Conservation (phyloP, 2,329 filamentous ascomycete genomes). For the Xylariaceae sp. region DNA sequence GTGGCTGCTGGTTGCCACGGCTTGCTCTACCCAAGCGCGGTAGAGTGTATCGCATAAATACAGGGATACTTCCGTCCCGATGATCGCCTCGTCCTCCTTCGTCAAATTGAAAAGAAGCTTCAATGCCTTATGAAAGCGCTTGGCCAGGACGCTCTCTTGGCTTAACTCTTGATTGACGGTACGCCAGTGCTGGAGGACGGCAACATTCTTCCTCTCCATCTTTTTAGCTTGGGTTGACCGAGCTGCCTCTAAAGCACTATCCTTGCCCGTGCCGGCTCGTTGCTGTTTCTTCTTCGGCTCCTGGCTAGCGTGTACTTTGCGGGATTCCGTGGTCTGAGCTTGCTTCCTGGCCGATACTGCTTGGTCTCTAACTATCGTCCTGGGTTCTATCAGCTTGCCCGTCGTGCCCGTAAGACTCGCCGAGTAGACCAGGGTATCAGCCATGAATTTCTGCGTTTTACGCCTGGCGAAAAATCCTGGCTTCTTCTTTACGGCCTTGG, state of each 20-base stretch:
- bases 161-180: slow-evolving; percentile 41
- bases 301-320: background rate
- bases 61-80: slow-evolving; percentile 34
- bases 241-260: slow-evolving; percentile 34
- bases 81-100: slow-evolving; percentile 25
- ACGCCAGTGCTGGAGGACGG: slow-evolving; percentile 40
- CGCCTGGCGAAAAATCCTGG: slow-evolving; percentile 34
- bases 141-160: slow-evolving; percentile 37
- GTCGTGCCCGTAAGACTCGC: slow-evolving; percentile 61
- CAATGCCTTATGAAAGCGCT: slow-evolving; percentile 44
- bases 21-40: slow-evolving; percentile 11
- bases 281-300: slow-evolving; percentile 6
- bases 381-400: slow-evolving; percentile 58
- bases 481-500: slow-evolving; percentile 29
- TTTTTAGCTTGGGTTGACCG: slow-evolving; percentile 35
- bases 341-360: slow-evolving; percentile 6
- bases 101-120: slow-evolving; percentile 42
- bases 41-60: slow-evolving; percentile 34
- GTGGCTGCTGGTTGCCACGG: background rate
- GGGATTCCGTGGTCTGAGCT: slow-evolving; percentile 2
- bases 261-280: slow-evolving; percentile 27
- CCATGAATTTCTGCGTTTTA: slow-evolving; percentile 59
- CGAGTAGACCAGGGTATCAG: slow-evolving; percentile 62
- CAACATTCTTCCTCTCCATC: slow-evolving; percentile 24
- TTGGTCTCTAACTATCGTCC: slow-evolving; percentile 50